Evolutionary conservation across 2,329 filamentous ascomycete species (phyloP), one percentile per base, ranked within the genome.

Genomic region (Trichoderma guizhouense): DNA sequence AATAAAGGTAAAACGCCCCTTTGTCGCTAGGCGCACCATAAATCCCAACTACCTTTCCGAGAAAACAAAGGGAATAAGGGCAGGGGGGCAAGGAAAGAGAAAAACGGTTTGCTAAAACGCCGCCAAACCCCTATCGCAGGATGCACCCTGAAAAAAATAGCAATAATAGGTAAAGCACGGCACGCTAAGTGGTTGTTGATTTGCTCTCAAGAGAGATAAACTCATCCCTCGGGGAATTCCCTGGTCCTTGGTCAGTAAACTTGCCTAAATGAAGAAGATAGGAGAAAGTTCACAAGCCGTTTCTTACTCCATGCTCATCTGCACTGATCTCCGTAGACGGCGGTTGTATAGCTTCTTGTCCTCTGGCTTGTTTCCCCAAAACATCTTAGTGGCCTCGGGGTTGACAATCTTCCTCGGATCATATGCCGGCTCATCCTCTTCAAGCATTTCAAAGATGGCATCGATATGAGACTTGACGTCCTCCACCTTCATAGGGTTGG

Each of bases 391-490:
- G 2, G 95, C 94, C 77, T 97, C 95, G 0, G 91, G 92, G 74
- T 97, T 92, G 47, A 98, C 93, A 36, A 94, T 88, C 12, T 93
- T 95, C 60, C 95, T 88, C 1, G 96, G 96, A 79, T 99, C 96
- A 78, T 97, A 98, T 0, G 92, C 91, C 0, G 95, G 93, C 2
- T 90, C 87, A 73, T 97, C 93, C 71, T 98, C 95, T 78, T 98
- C 94, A n/a, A 98, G 85, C 1, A 91, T 88, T 7, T 88, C 86
- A 74, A 98, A 89, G 71, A 98, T 92, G 5, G 92, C 92, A 70
- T 97, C 91, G 57, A 99, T 91, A 76, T 98, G 95, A 3, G 91
- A 90, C 73, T 88, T 89, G 76, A 95, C 89, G 76, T 97, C 94
- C 73, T 97, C 94, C 6, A 86, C 83, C 62, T 88, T 89, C 71